A percentile compares a stretch with the other conserved stretches of the same genome.
These are phyloP conservation scores for Friedmanniomyces simplex DNA, from an alignment of 495 filamentous ascomycete species.

Conservation along the genomic window DNA sequence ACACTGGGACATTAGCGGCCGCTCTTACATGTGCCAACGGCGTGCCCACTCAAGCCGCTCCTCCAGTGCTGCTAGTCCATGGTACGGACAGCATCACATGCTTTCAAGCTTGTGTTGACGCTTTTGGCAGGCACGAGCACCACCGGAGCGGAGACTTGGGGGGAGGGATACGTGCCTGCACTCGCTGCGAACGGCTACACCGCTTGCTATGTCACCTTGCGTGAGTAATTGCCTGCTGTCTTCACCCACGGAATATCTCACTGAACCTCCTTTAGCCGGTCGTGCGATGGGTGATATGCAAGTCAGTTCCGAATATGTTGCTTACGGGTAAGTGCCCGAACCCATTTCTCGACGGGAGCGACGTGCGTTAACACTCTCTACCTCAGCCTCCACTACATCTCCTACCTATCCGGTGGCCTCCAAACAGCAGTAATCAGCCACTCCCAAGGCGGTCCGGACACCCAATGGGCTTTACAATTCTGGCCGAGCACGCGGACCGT, in stretches of 20 bases:
- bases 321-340: background rate
- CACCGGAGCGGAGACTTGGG: slow-evolving; percentile 18
- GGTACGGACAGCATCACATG: background rate
- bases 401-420: slow-evolving; percentile 10
- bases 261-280: slow-evolving; percentile 1
- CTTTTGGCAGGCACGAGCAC: slow-evolving; percentile 4
- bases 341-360: no score
- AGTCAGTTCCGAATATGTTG: slow-evolving; percentile 12
- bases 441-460: slow-evolving; percentile 39
- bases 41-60: slow-evolving; percentile 6
- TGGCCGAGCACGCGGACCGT: slow-evolving; percentile 35
- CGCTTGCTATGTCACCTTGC: slow-evolving; percentile 16
- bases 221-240: background rate
- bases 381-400: slow-evolving; percentile 17
- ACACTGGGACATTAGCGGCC: slow-evolving; percentile 11
- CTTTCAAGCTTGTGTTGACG: background rate
- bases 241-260: background rate
- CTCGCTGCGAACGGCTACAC: slow-evolving; percentile 15
- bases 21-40: slow-evolving; percentile 17
- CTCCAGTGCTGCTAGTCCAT: slow-evolving; percentile 18
- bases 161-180: slow-evolving; percentile 15
- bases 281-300: slow-evolving; percentile 22
- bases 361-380: background rate
- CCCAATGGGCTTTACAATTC: slow-evolving; percentile 44
- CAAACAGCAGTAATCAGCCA: slow-evolving; percentile 30